A percentile compares a stretch with the other conserved stretches of the same genome.
Evolutionary conservation across 352 stramenopile genomes (phyloP).

Genomic region (Achlya hypogyna): DNA sequence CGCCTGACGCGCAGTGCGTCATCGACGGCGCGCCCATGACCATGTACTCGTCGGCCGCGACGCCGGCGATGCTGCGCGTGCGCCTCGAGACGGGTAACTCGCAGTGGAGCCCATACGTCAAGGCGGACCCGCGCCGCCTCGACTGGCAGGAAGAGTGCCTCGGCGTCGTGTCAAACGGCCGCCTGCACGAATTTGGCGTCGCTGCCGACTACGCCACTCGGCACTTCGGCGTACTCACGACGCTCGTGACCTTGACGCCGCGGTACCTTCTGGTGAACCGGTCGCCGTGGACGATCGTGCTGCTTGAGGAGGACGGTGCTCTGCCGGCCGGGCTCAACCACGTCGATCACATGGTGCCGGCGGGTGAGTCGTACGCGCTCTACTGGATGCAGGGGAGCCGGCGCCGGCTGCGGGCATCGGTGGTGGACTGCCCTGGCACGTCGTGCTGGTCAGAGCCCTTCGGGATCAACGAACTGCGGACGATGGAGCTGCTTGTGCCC

Average conservation of each 20-base stretch:
- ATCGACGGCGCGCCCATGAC: conserved; percentile 68
- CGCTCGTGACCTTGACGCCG: conserved; percentile 72
- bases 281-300: conserved; percentile 49
- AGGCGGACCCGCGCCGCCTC: conserved; percentile 53
- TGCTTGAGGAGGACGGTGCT: conserved; percentile 37
- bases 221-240: conserved; percentile 77
- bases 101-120: conserved; percentile 64
- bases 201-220: conserved; percentile 71
- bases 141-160: conserved; percentile 83
- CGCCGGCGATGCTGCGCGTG: conserved; percentile 33
- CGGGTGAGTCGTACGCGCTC: conserved; percentile 63
- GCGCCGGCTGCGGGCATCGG: conserved; percentile 41
- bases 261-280: conserved; percentile 70
- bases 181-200: conserved; percentile 70
- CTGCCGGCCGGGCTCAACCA: background rate
- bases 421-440: conserved; percentile 33
- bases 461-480: conserved; percentile 38
- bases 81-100: conserved; percentile 42
- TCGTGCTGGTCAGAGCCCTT: conserved; percentile 63
- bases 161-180: conserved; percentile 31
- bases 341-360: conserved; percentile 55
- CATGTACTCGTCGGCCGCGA: conserved; percentile 37
- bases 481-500: conserved; percentile 41
- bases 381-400: conserved; percentile 62
- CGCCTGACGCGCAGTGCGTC: conserved; percentile 39